Base-by-base conservation (phyloP, 2,329 filamentous ascomycete species). In the Aureobasidium sp. region DNA sequence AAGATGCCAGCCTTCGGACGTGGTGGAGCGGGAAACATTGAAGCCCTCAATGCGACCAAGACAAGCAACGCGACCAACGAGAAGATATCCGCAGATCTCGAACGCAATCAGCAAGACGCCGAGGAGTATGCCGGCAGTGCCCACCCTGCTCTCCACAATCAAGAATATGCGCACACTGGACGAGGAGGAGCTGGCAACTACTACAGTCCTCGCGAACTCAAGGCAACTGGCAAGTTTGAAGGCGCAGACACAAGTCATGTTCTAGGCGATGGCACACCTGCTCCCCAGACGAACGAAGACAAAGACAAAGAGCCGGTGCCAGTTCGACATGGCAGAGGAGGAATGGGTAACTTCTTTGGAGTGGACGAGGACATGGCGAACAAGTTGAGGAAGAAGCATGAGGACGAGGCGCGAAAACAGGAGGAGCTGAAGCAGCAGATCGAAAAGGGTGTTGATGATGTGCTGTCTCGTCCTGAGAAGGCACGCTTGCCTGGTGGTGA, bases 181-280 rank as follows among this genome's bases (percentile, higher is more conserved):
- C 72, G 78, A 44, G 78, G 78, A 44, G 78, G 78, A 42, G 74
- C 75, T 5, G 78, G 78, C 3, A 80, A 80, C 68, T 78, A 72
- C 70, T 79, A 77, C 67, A 72, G 74, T 44, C 78, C 78, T 32
- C 68, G 71, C 36, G 69, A 74, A 34, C 70, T 79, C 27, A 67
- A 68, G 12, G 64, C 73, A 60, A 73, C 70, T 8, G 78, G 78
- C 56, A 71, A 69, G 5, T 79, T 78, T 66, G 62, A 64, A 47
- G 67, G 66, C 47, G 64, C 64, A 17, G 51, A 64, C 15, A 61
- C 63, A 13, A 63, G 64, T 55, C 67, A 67, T 42, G 65, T 69
- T n/a, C 52, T 68, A 27, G 66, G 67, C 7, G 67, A 68, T 56
- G 56, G 62, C 1, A 63, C 62, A 32, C 62, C 62, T 32, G 44